Evolutionary conservation across 441 rosid genomes (phyloP).

Genomic region (Eutrema salsugineum): DNA sequence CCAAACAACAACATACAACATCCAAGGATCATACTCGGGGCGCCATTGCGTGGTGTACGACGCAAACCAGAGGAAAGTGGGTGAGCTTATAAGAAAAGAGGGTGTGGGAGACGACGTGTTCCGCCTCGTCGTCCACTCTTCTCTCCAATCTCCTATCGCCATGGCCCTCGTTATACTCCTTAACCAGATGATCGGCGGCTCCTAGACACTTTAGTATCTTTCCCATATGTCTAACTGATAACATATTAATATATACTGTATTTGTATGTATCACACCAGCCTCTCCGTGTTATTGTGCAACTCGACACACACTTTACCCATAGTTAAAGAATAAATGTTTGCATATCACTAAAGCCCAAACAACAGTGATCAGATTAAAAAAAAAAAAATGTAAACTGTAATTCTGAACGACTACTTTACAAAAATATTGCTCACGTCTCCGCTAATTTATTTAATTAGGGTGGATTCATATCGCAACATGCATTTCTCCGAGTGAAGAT

Average conservation of each 20-base stretch:
- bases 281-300: no score
- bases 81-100: conserved; percentile 62
- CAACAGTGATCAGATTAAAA: no score
- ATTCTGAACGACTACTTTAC: neutral
- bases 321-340: no score
- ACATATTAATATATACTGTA: neutral
- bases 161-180: conserved; percentile 76
- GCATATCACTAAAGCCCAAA: neutral
- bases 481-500: neutral
- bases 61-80: conserved; percentile 38
- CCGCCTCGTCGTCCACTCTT: conserved; percentile 54
- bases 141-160: conserved; percentile 43
- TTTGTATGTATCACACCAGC: neutral
- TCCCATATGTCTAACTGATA: neutral
- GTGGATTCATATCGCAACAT: neutral
- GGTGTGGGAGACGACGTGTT: conserved; percentile 59
- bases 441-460: neutral
- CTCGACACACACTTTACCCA: no score
- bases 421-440: neutral
- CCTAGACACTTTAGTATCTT: conserved; percentile 22
- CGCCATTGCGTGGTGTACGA: conserved; percentile 57
- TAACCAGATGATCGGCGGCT: conserved; percentile 61
- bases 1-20: conserved; percentile 33
- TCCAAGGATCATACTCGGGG: conserved; percentile 62
- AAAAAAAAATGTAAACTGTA: neutral